Evolutionary conservation across 2,329 filamentous ascomycete genomes (phyloP), one percentile per base, ranked within the genome.

Genomic region (Ophiostoma sp.): DNA sequence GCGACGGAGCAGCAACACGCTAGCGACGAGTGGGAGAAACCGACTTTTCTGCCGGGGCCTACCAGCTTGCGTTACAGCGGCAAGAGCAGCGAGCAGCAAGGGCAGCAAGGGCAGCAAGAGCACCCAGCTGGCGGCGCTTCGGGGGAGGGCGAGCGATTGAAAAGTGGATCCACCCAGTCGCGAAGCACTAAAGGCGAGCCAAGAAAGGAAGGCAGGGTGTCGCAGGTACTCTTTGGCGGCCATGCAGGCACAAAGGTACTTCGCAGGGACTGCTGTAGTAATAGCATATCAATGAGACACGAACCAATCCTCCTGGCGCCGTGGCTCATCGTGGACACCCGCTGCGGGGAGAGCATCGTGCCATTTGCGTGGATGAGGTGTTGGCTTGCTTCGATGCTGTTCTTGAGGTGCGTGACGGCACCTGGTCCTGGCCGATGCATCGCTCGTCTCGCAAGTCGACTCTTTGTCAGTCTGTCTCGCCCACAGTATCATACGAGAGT

Each of bases 111-210:
- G 27, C 27, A 27, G 27, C 58, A 8, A n/a, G 36, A 42, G 58
- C 36, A 65, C 27, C 58, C 40, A 55, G 63, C 67, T 41, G 63
- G 47, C 68, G 66, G 67, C 68, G 70, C 66, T 68, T 70, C 69
- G 69, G 70, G 66, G 69, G 52, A 67, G 66, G 70, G 66, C 63
- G 66, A 71, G 66, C 66, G 68, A 67, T 66, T 18, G 52, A 66
- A 69, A 66, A 69, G 67, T 58, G 68, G 68, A 63, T 11, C 60
- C 40, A 42, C 12, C 49, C 38, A 40, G 36, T 45, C 62, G 67
- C 64, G 67, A 63, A 63, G 65, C 67, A 64, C 67, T 55, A 55
- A 40, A 65, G 62, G 36, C 45, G 58, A 65, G 40, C 58, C 41
- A 68, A 45, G 12, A 40, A 27, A 38, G 45, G 36, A 38, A 52